These are phyloP conservation scores for Neurospora terricola DNA, from an alignment of 495 filamentous ascomycete species.

Conservation along the genomic window DNA sequence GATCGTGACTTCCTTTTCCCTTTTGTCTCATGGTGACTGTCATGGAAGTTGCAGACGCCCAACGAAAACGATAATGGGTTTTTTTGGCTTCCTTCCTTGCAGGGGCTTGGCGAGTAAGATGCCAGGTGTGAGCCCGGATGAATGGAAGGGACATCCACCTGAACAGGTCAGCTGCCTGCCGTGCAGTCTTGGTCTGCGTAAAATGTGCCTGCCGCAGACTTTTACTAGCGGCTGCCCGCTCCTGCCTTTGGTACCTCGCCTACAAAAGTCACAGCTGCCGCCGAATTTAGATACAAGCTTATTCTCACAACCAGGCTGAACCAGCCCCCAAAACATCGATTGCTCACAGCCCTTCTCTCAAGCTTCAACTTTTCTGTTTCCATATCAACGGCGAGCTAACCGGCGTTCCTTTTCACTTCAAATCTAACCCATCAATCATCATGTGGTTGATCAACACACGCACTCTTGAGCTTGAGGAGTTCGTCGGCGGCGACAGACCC, in stretches of 20 bases:
- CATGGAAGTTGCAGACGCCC: neutral
- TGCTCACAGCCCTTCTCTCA: neutral
- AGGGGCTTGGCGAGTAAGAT: neutral
- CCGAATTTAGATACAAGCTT: neutral
- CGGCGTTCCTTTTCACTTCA: neutral
- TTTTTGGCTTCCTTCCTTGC: neutral
- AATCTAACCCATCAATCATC: neutral
- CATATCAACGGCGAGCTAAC: neutral
- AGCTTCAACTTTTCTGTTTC: neutral
- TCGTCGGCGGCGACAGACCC: conserved; percentile 18
- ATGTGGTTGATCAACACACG: conserved; percentile 32
- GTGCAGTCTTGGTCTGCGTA: neutral
- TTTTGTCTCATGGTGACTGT: neutral
- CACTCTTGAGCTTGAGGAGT: conserved; percentile 25
- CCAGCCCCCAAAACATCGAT: neutral
- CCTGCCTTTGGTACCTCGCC: neutral
- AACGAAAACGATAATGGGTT: neutral
- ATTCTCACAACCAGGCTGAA: too few relatives aligned
- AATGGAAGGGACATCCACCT: neutral
- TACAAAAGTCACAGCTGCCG: neutral
- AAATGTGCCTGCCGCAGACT: neutral
- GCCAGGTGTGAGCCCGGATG: too few relatives aligned
- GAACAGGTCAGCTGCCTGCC: neutral
- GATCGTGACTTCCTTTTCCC: neutral
- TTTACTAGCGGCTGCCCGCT: neutral